Base-by-base conservation (phyloP, 208 protist species). In the Wallacemonas collosoma region DNA sequence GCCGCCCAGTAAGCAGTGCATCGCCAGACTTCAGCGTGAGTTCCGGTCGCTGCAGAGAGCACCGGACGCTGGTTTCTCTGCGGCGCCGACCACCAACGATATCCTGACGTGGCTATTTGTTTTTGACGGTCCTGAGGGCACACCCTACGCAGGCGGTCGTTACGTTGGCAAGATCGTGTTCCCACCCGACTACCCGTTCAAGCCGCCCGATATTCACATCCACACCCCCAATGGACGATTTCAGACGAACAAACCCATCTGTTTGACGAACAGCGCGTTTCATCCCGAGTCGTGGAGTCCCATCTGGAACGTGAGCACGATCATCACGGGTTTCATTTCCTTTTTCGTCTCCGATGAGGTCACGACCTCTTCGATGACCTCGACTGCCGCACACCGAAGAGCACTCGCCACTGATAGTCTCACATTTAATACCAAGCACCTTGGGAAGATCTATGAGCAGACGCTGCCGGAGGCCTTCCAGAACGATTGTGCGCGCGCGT, bases 101-200 rank as follows among this genome's bases (percentile, higher is more conserved):
- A 91, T 99, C 63, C 96, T 99, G 48, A 86, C 93, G 41, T 99
- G 98, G 97, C 85, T 79, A 53, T 86, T 87, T 35, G 65, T 86
- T 17, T 65, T 90, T 48, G 45, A 76, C 50, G 80, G 83, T 1
- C 80, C 80, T 2, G 71, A 12, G 1, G 77, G 47, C 55, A 84
- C 77, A 9, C 71, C 64, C 1, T 89, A 89, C 62, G 77, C 60
- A 36, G 98, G 95, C 35, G 98, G 98, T 11, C 80, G 97, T 63
- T 99, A 99, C 79, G 84, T 99, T 66, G 98, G 98, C 1, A 79
- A 95, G 51, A 87, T 99, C 26, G 76, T 95, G 8, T 93, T 99
- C 39, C 96, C 97, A 0, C 39, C 85, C 4, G 91, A 99, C 41
- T 99, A 99, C 80, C 98, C 98, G 2, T 95, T 98, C 47, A 96